phyloP scores from a whole-genome alignment of 2,329 filamentous ascomycete species.

The Ceratocystis papillata region DNA sequence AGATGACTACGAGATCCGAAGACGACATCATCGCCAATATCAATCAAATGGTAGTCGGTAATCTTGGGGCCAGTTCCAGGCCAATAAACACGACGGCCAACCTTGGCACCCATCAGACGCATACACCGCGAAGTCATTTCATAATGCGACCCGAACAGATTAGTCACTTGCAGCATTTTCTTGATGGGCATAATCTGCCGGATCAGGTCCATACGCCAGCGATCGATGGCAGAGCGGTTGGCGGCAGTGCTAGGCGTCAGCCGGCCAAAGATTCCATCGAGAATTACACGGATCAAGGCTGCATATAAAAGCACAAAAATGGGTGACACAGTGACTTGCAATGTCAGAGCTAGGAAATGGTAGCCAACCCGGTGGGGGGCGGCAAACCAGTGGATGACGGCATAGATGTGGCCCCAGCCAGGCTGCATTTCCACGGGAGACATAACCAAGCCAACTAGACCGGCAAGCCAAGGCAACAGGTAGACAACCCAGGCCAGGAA shows the following conservation, averaged over 20 bases:
- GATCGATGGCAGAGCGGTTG: slow-evolving; percentile 32
- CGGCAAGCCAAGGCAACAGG: slow-evolving; percentile 38
- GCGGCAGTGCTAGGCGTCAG: slow-evolving; percentile 30
- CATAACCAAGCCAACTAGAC: slow-evolving; percentile 38
- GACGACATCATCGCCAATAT: slow-evolving; percentile 49
- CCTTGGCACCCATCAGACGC: slow-evolving; percentile 41
- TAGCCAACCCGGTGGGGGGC: slow-evolving; percentile 37
- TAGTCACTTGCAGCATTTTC: slow-evolving; percentile 39
- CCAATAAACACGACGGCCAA: slow-evolving; percentile 47
- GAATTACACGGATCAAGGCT: slow-evolving; percentile 33
- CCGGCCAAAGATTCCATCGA: slow-evolving; percentile 36
- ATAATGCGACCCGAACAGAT: slow-evolving; percentile 45
- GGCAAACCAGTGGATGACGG: slow-evolving; percentile 42
- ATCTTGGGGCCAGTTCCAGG: slow-evolving; percentile 45
- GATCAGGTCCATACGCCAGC: slow-evolving; percentile 38
- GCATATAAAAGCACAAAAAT: slow-evolving; percentile 38
- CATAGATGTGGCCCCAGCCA: slow-evolving; percentile 29
- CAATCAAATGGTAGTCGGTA: slow-evolving; percentile 44
- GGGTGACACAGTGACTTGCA: slow-evolving; percentile 35
- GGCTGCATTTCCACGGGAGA: slow-evolving; percentile 32
- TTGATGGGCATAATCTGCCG: slow-evolving; percentile 36
- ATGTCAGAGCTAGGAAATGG: slow-evolving; percentile 40
- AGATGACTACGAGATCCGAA: slow-evolving; percentile 47
- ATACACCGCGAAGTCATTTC: slow-evolving; percentile 43
- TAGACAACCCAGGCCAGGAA: slow-evolving; percentile 34